Percentiles rank a stretch among this genome's conserved stretches.
Evolutionary conservation across 805 yeast species (phyloP).

Genomic region (Yarrowia sp.): DNA sequence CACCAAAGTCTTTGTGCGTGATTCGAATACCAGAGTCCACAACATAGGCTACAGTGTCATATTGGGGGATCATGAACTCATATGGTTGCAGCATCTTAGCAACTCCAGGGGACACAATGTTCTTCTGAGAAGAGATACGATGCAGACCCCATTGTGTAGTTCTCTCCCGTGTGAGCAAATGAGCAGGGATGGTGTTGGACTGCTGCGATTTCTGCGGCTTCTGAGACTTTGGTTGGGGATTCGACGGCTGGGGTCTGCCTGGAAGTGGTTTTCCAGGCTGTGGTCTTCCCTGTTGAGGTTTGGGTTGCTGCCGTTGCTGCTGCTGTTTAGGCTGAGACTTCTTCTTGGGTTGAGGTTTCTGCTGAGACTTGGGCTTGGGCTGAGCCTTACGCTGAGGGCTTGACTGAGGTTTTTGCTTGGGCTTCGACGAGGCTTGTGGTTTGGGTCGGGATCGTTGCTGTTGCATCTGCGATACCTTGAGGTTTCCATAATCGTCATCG

Average conservation of each 20-base stretch:
- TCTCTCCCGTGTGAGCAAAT: conserved; percentile 47
- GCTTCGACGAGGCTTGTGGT: background rate
- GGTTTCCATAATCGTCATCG: background rate
- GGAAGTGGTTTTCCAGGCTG: background rate
- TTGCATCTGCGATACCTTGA: background rate
- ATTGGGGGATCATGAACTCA: conserved; percentile 51
- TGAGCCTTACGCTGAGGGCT: background rate
- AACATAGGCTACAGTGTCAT: conserved; percentile 44
- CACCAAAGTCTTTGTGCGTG: conserved; percentile 52
- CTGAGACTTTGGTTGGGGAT: background rate
- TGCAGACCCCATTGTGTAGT: conserved; percentile 71
- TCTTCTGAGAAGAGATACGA: conserved; percentile 77
- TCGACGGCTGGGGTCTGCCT: background rate
- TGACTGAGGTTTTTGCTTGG: background rate
- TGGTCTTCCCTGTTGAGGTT: background rate
- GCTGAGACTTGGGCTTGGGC: background rate
- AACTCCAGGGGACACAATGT: conserved; percentile 37
- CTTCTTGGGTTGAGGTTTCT: background rate
- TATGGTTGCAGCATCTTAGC: conserved; percentile 53
- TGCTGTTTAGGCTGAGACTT: background rate
- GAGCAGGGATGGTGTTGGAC: background rate
- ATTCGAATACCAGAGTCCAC: conserved; percentile 55
- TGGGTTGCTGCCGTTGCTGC: background rate
- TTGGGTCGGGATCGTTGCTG: background rate
- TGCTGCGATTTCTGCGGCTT: background rate